Evolutionary conservation across 495 filamentous ascomycete species (phyloP).

Genomic region (Thermothielavioides terrestris): DNA sequence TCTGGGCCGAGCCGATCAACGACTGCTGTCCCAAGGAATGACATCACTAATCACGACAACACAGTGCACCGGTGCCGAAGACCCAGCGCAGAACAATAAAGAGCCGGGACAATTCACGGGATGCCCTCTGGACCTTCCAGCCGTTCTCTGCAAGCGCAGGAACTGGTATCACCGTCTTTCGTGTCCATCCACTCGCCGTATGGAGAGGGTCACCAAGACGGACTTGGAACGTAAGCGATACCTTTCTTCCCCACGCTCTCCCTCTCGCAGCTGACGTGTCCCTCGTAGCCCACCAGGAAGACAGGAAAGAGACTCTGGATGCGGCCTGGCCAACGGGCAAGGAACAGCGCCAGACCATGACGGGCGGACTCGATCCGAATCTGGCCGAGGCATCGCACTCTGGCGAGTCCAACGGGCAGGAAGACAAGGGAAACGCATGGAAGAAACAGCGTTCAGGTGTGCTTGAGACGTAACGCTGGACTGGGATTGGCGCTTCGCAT

Average conservation of each 20-base stretch:
- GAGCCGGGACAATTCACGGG: not conserved
- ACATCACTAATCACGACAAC: not conserved
- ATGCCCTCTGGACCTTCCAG: not conserved
- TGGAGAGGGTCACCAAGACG: slow-evolving; percentile 8
- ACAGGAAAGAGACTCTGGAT: slow-evolving; percentile 1
- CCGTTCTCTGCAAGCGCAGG: no score
- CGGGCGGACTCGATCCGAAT: slow-evolving; percentile 2
- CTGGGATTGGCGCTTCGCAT: no score
- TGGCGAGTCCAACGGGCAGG: not conserved
- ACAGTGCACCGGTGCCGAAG: not conserved
- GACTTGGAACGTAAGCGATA: slow-evolving; percentile 15
- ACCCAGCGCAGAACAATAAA: not conserved
- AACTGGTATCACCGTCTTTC: no score
- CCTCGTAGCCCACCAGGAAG: not conserved
- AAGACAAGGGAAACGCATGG: not conserved
- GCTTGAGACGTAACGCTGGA: no score
- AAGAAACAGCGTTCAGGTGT: not conserved
- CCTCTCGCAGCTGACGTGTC: not conserved
- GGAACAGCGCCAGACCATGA: slow-evolving; percentile 8
- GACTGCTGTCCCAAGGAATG: not conserved
- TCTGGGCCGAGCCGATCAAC: not conserved
- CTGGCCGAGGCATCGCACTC: not conserved
- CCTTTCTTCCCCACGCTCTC: not conserved
- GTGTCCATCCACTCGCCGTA: no score
- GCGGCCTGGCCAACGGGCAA: slow-evolving; percentile 3